Percentiles rank a stretch among this genome's conserved stretches.
phyloP scores from a whole-genome alignment of 1,284 basidiomycete species.

The Irpex sp. region DNA sequence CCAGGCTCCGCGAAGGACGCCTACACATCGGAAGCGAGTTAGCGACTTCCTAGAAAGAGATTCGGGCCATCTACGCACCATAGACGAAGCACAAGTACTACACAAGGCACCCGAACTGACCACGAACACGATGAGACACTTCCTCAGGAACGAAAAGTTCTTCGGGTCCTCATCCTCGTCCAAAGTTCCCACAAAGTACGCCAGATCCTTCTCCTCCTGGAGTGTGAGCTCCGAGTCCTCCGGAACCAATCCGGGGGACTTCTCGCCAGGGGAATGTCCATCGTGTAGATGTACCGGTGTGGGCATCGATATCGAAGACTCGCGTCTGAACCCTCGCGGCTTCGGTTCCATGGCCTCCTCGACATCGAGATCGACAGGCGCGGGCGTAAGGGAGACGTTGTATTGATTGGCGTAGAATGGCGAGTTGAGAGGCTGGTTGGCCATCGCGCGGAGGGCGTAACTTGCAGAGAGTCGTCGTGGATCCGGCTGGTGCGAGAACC shows the following conservation, averaged over 20 bases:
- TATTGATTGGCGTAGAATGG: not conserved
- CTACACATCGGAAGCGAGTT: slow-evolving; percentile 26
- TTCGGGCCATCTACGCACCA: slow-evolving; percentile 39
- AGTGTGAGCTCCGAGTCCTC: not conserved
- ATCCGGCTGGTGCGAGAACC: not conserved
- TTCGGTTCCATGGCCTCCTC: slow-evolving; percentile 1
- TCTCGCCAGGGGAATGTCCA: not conserved
- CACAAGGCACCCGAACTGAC: slow-evolving; percentile 12
- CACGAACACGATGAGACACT: slow-evolving; percentile 13
- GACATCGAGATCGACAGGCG: not conserved
- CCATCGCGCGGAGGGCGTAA: not conserved
- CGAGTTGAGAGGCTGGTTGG: not conserved
- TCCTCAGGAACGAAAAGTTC: slow-evolving; percentile 7
- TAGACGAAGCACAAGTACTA: slow-evolving; percentile 63
- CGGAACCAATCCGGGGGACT: not conserved
- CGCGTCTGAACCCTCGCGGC: not conserved
- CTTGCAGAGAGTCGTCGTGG: slow-evolving; percentile 1
- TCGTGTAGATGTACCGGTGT: not conserved
- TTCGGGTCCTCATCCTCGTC: slow-evolving; percentile 13
- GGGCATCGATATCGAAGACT: not conserved
- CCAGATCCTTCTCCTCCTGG: not conserved
- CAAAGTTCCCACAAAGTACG: slow-evolving; percentile 9
- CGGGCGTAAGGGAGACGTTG: not conserved
- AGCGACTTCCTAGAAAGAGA: not conserved
- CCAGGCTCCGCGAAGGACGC: slow-evolving; percentile 64